Evolutionary conservation across 371 early-diverging fungal species (phyloP).

Genomic region (Mortierella sp.): DNA sequence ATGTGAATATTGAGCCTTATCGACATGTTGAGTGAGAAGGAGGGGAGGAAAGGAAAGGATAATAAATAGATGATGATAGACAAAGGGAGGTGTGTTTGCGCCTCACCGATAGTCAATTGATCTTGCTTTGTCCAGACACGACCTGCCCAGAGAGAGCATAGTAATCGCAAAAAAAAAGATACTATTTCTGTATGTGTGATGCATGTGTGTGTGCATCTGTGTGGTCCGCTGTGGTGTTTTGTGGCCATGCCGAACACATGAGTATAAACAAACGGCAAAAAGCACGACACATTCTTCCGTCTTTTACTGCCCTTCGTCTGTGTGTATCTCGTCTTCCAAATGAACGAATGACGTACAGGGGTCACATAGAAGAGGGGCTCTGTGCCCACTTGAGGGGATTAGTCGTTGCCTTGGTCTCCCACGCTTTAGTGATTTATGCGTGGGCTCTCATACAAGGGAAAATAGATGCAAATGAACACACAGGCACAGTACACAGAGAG

Average conservation of each 20-base stretch:
- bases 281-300: no score
- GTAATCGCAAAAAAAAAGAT: no score
- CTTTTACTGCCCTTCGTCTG: no score
- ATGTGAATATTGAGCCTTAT: conserved; percentile 38
- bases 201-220: no score
- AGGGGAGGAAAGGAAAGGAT: background rate
- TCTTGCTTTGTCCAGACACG: background rate
- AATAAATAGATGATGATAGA: background rate
- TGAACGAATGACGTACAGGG: background rate
- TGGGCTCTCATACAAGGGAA: background rate
- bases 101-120: background rate
- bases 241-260: background rate
- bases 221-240: background rate
- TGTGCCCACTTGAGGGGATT: conserved; percentile 17
- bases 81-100: background rate
- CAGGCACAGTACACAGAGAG: background rate
- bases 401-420: background rate
- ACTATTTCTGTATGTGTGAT: background rate
- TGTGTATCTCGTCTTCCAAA: no score
- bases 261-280: no score
- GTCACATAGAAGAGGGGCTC: background rate
- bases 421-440: background rate
- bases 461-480: background rate
- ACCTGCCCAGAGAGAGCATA: no score
- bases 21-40: conserved; percentile 44